Conservation (phyloP, 352 stramenopile genomes). For the Phytophthora multivora region DNA sequence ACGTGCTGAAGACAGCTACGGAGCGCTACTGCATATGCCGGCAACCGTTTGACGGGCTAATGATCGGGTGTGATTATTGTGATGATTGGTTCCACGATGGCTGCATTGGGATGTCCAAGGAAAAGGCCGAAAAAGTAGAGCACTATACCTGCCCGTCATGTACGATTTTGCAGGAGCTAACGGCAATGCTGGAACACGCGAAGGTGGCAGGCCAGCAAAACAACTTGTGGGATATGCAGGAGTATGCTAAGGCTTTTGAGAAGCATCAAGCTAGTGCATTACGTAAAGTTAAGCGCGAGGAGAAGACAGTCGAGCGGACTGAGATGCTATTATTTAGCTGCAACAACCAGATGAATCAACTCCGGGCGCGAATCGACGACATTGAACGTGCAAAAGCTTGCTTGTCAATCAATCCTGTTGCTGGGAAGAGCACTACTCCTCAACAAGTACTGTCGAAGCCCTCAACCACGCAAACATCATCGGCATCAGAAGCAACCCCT, state of each 20-base stretch:
- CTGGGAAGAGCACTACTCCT: constrained; percentile 13
- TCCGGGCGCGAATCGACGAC: constrained; percentile 72
- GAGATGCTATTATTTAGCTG: constrained; percentile 80
- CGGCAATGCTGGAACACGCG: constrained; percentile 51
- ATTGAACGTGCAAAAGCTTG: constrained; percentile 68
- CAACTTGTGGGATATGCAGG: constrained; percentile 83
- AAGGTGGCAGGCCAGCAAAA: constrained; percentile 57
- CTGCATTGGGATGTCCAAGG: constrained; percentile 91
- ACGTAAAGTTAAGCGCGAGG: constrained; percentile 84
- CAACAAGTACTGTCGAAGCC: constrained; percentile 18
- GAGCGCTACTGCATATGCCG: constrained; percentile 92
- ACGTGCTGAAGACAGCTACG: constrained; percentile 92
- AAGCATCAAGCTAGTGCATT: constrained; percentile 77
- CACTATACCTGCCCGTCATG: constrained; percentile 96
- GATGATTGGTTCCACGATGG: constrained; percentile 92
- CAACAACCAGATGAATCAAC: constrained; percentile 83
- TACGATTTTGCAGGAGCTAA: constrained; percentile 89
- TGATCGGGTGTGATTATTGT: constrained; percentile 90
- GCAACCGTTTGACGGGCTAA: constrained; percentile 89
- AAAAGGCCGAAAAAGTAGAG: constrained; percentile 95
- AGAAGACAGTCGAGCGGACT: constrained; percentile 82
- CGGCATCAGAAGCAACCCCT: constrained; percentile 11
- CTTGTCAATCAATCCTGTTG: constrained; percentile 42
- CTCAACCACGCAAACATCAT: constrained; percentile 3
- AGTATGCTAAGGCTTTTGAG: constrained; percentile 85